phyloP scores from a whole-genome alignment of 441 rosid species.

The Daphne laureola region DNA sequence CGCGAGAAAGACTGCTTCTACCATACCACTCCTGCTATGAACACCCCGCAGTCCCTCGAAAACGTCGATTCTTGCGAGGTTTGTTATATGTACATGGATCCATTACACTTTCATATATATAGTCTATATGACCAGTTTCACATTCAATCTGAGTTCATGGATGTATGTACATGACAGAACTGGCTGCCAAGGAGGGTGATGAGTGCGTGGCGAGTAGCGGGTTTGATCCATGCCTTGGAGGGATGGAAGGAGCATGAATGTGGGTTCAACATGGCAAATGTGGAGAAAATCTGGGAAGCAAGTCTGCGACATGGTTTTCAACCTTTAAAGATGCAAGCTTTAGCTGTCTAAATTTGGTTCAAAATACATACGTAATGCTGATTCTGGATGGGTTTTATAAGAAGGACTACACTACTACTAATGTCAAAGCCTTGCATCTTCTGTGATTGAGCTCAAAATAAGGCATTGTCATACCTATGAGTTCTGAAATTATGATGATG shows the following conservation, averaged over 20 bases:
- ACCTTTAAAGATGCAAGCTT: slow-evolving; percentile 11
- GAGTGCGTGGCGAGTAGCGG: slow-evolving; percentile 35
- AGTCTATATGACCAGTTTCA: no score
- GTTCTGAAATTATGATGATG: no score
- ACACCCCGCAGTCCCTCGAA: slow-evolving; percentile 25
- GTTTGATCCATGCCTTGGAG: slow-evolving; percentile 29
- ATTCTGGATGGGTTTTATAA: no score
- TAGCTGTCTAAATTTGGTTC: no score
- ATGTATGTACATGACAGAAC: slow-evolving; percentile 7
- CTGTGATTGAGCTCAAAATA: no score
- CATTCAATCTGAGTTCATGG: no score
- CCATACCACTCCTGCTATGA: slow-evolving; percentile 44
- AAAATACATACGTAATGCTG: no score
- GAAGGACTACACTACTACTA: no score
- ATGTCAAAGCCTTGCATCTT: no score
- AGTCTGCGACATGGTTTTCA: slow-evolving; percentile 27
- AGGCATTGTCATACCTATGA: no score
- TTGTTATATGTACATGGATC: not conserved
- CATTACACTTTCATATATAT: no score
- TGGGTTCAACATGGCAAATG: slow-evolving; percentile 11
- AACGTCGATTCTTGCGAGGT: slow-evolving; percentile 55
- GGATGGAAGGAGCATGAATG: slow-evolving; percentile 35
- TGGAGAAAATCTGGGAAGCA: slow-evolving; percentile 22
- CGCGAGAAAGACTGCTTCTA: slow-evolving; percentile 38
- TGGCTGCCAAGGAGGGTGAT: slow-evolving; percentile 34